Conservation (phyloP, 2,329 filamentous ascomycete genomes). For the Emergomyces pasteurianus region DNA sequence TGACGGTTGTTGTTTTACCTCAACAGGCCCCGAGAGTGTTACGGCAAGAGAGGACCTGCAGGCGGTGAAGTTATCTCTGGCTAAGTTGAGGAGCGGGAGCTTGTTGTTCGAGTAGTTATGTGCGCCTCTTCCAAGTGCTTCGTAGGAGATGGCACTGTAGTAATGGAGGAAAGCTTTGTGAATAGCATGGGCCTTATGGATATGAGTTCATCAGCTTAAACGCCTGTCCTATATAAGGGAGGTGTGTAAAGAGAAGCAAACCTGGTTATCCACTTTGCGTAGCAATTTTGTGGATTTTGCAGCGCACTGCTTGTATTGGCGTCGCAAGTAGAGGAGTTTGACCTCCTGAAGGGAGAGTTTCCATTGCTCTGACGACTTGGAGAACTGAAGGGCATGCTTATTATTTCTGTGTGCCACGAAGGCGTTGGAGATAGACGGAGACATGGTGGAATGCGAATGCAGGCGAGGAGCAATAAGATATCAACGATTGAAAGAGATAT, state of each 20-base stretch:
- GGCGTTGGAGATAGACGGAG: neutral
- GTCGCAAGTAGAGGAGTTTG: conserved; percentile 25
- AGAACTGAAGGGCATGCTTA: conserved; percentile 10
- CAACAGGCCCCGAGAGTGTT: neutral
- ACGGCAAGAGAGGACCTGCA: conserved; percentile 13
- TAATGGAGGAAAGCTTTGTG: conserved; percentile 33
- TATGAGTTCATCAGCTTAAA: conserved; percentile 2
- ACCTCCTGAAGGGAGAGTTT: conserved; percentile 20
- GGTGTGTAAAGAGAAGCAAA: conserved; percentile 12
- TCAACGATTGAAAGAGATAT: neutral
- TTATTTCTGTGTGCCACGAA: neutral
- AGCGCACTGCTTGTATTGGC: conserved; percentile 32
- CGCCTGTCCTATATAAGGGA: neutral
- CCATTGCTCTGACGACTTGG: conserved; percentile 26
- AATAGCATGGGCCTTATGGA: conserved; percentile 23
- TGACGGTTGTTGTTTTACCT: neutral
- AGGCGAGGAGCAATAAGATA: too few relatives aligned
- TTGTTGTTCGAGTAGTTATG: conserved; percentile 37
- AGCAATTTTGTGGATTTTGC: conserved; percentile 22
- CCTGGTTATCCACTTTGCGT: conserved; percentile 15
- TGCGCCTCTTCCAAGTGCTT: conserved; percentile 34
- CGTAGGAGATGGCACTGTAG: conserved; percentile 36
- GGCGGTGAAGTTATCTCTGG: conserved; percentile 28
- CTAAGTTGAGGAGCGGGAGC: conserved; percentile 28
- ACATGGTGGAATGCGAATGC: neutral